Evolutionary conservation across 75 land plant species (phyloP).

Genomic region (Isoetes taiwanensis): DNA sequence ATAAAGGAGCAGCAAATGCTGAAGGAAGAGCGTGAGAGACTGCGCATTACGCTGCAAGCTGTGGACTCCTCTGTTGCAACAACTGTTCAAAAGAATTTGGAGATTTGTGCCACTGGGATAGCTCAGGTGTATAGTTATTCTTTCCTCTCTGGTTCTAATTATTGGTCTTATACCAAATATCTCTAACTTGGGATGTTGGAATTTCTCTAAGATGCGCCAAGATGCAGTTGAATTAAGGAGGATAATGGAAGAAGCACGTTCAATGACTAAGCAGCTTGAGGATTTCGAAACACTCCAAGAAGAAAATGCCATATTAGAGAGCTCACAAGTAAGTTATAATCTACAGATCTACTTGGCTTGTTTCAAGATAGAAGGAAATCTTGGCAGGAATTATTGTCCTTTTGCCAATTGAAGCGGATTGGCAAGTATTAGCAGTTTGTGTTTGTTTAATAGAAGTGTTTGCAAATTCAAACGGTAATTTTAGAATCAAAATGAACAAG

Average conservation of each 20-base stretch:
- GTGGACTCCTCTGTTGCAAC: conserved; percentile 13
- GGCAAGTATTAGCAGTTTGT: too few relatives aligned
- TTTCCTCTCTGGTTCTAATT: neutral
- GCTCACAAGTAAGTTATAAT: conserved; percentile 8
- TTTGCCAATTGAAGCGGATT: too few relatives aligned
- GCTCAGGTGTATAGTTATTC: conserved; percentile 13
- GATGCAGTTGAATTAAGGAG: conserved; percentile 11
- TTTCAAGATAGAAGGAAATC: neutral
- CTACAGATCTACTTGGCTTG: neutral
- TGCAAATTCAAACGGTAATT: too few relatives aligned
- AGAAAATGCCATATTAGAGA: conserved; percentile 8
- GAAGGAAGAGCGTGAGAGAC: conserved; percentile 20
- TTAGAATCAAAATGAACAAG: too few relatives aligned
- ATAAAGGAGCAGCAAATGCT: conserved; percentile 16
- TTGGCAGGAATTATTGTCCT: too few relatives aligned
- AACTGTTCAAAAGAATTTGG: conserved; percentile 15
- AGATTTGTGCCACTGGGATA: conserved; percentile 13
- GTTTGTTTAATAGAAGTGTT: too few relatives aligned
- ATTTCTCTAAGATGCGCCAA: conserved; percentile 15
- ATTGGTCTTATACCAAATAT: neutral
- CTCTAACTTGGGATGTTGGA: neutral
- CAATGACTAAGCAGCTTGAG: conserved; percentile 4
- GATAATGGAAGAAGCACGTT: conserved; percentile 12
- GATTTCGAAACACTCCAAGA: conserved; percentile 6
- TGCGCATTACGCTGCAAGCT: conserved; percentile 9